phyloP scores from a whole-genome alignment of 805 yeast genomes.

The Blastobotrys mokoenaii region DNA sequence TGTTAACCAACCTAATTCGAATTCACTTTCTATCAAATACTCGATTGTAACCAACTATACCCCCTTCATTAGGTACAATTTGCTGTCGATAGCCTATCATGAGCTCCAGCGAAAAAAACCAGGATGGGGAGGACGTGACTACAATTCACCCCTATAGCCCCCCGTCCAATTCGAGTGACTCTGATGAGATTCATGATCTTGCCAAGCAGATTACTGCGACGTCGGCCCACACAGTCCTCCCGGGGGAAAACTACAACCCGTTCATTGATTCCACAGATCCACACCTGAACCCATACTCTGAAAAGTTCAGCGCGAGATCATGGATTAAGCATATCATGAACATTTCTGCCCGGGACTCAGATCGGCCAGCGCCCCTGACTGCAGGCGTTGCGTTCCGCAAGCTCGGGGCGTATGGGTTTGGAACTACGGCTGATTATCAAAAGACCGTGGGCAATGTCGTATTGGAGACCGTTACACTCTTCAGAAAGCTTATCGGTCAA shows the following conservation, averaged over 20 bases:
- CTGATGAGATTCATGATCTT: constrained; percentile 2
- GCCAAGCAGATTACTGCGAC: constrained; percentile 3
- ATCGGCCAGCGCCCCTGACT: constrained; percentile 47
- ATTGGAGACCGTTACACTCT: constrained; percentile 20
- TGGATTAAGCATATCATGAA: constrained; percentile 59
- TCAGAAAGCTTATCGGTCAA: constrained; percentile 27
- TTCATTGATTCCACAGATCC: constrained; percentile 31
- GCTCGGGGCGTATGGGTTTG: constrained; percentile 55
- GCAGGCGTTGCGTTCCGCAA: constrained; percentile 56
- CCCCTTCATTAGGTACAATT: neutral
- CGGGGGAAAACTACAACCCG: constrained; percentile 15
- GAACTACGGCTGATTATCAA: constrained; percentile 59
- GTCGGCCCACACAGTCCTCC: constrained; percentile 1
- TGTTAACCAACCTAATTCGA: no score
- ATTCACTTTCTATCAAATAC: no score
- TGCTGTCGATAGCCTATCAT: neutral
- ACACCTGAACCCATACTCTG: constrained; percentile 49
- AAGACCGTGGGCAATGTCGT: constrained; percentile 42
- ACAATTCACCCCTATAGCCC: neutral
- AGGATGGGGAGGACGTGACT: neutral
- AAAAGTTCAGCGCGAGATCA: constrained; percentile 44
- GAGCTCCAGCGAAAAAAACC: neutral
- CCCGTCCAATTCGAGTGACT: neutral
- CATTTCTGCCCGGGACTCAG: constrained; percentile 47
- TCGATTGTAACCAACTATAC: neutral